These are phyloP conservation scores for Coniochaeta prunicola DNA, from an alignment of 2,329 filamentous ascomycete genomes.

Conservation along the genomic window DNA sequence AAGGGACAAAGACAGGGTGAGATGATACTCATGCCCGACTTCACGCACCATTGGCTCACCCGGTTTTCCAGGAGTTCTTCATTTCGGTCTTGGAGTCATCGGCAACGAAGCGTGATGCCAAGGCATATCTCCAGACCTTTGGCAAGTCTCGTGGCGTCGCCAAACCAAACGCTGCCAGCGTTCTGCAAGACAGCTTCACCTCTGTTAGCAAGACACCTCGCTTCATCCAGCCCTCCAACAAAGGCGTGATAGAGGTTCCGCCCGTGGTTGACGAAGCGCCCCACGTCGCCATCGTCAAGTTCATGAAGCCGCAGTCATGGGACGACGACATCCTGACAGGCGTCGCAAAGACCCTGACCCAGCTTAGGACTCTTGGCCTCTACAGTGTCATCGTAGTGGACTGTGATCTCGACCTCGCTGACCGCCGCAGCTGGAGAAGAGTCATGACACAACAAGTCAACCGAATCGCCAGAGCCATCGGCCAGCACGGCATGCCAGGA, in stretches of 20 bases:
- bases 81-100: slow-evolving; percentile 81
- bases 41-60: neutral
- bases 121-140: slow-evolving; percentile 85
- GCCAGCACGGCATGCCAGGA: slow-evolving; percentile 59
- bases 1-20: slow-evolving; percentile 40
- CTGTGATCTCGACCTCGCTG: slow-evolving; percentile 39
- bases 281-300: slow-evolving; percentile 80
- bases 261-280: slow-evolving; percentile 31
- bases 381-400: slow-evolving; percentile 79
- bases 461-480: slow-evolving; percentile 68
- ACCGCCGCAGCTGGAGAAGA: slow-evolving; percentile 28
- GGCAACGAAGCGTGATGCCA: slow-evolving; percentile 87
- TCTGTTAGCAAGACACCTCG: slow-evolving; percentile 23
- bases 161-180: slow-evolving; percentile 15
- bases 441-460: slow-evolving; percentile 57
- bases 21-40: neutral
- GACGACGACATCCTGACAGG: slow-evolving; percentile 63
- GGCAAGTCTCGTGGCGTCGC: slow-evolving; percentile 31
- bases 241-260: slow-evolving; percentile 16
- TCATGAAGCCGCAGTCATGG: slow-evolving; percentile 66
- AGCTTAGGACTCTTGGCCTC: slow-evolving; percentile 76
- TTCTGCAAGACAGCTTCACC: slow-evolving; percentile 16
- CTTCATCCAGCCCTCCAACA: slow-evolving; percentile 25
- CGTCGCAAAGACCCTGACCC: slow-evolving; percentile 75
- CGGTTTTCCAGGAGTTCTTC: slow-evolving; percentile 62